Conservation (phyloP, 371 early-diverging fungal species). For the Rhizomucor pusillus region DNA sequence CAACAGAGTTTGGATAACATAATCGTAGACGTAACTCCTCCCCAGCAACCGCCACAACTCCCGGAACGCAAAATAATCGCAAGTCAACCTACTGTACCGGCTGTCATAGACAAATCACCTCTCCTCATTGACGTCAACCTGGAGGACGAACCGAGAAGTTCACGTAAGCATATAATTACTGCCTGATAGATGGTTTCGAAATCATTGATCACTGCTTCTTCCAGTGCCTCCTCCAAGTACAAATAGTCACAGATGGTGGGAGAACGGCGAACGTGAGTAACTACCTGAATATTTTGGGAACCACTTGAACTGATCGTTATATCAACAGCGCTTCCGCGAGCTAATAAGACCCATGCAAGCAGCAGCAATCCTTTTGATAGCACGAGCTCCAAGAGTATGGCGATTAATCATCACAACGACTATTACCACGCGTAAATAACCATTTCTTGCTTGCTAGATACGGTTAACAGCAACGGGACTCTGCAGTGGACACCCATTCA, state of each 20-base stretch:
- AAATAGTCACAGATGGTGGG: constrained; percentile 44
- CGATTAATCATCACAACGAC: too few species aligned
- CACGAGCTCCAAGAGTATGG: too few species aligned
- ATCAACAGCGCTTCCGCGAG: constrained; percentile 9
- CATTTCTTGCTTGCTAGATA: too few species aligned
- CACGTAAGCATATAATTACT: too few species aligned
- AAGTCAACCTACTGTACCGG: constrained; percentile 7
- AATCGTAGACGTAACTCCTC: constrained; percentile 11
- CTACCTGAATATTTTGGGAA: background rate
- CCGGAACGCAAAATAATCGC: constrained; percentile 18
- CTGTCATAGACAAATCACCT: constrained; percentile 7
- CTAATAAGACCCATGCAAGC: constrained; percentile 1
- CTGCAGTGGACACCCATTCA: constrained; percentile 2
- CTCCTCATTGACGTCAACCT: background rate
- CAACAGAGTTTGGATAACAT: constrained; percentile 37
- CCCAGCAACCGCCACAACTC: constrained; percentile 18
- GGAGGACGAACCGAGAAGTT: background rate
- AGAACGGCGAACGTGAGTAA: constrained; percentile 25
- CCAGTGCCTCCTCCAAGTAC: constrained; percentile 42
- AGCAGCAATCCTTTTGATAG: too few species aligned
- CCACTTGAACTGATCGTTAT: background rate
- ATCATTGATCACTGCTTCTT: background rate
- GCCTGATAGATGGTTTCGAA: too few species aligned
- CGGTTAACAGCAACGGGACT: background rate
- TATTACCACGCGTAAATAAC: too few species aligned